Percentiles rank a stretch among this genome's conserved stretches.
Conservation (phyloP, 2,329 filamentous ascomycete species). For the Septoria petroselini region DNA sequence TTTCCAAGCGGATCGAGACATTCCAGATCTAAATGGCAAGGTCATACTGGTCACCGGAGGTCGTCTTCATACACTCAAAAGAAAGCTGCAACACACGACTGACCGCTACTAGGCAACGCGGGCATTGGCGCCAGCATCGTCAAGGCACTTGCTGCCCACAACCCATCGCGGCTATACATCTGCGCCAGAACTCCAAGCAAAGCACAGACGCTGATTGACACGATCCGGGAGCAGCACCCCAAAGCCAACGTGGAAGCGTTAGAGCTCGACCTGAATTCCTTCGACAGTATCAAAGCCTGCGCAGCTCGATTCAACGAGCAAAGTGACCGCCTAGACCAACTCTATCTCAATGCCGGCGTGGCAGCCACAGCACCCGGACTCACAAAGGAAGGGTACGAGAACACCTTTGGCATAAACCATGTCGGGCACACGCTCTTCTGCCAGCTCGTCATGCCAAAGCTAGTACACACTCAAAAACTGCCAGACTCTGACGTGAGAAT, state of each 20-base stretch:
- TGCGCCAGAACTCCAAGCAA: conserved; percentile 45
- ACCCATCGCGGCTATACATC: conserved; percentile 48
- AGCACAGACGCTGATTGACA: conserved; percentile 42
- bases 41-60: conserved; percentile 47
- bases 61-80: too few species aligned
- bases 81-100: too few species aligned
- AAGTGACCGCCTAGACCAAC: conserved; percentile 42
- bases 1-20: conserved; percentile 35
- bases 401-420: conserved; percentile 38
- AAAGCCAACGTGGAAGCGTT: conserved; percentile 36
- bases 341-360: conserved; percentile 47
- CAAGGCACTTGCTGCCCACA: conserved; percentile 44
- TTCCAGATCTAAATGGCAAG: conserved; percentile 44
- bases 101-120: conserved; percentile 37
- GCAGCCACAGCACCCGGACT: conserved; percentile 30
- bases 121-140: conserved; percentile 50
- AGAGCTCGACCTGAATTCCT: too few species aligned
- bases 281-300: conserved; percentile 35
- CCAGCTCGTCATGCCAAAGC: conserved; percentile 29
- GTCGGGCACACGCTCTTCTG: conserved; percentile 34
- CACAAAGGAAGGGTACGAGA: conserved; percentile 41
- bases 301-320: conserved; percentile 34
- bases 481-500: conserved; percentile 46
- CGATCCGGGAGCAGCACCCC: conserved; percentile 40
- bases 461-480: conserved; percentile 44